phyloP scores from a whole-genome alignment of 208 protist species.

The Trypanosoma caninum region DNA sequence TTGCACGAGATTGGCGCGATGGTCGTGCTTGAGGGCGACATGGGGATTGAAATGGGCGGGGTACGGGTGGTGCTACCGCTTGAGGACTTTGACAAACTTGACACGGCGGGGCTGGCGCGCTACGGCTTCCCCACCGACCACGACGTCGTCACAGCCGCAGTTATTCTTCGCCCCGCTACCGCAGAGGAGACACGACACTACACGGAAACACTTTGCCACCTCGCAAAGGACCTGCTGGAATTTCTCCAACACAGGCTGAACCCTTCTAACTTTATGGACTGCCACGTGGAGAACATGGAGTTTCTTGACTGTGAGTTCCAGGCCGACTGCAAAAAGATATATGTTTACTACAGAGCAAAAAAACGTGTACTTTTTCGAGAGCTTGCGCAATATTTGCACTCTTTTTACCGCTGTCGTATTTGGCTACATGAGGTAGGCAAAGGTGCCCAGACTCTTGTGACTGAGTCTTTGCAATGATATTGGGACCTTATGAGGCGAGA shows the following conservation, averaged over 20 bases:
- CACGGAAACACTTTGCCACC: slow-evolving; percentile 4
- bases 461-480: slow-evolving; percentile 13
- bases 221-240: slow-evolving; percentile 20
- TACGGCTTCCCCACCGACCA: slow-evolving; percentile 25
- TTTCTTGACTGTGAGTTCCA: slow-evolving; percentile 79
- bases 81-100: slow-evolving; percentile 33
- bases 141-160: slow-evolving; percentile 16
- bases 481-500: background rate
- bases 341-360: slow-evolving; percentile 59
- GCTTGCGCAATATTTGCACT: slow-evolving; percentile 66
- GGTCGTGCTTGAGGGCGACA: slow-evolving; percentile 76
- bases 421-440: slow-evolving; percentile 60
- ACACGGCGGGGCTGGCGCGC: slow-evolving; percentile 9
- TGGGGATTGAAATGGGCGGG: slow-evolving; percentile 65
- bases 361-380: slow-evolving; percentile 56
- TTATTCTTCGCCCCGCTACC: slow-evolving; percentile 26
- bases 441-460: background rate
- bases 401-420: slow-evolving; percentile 74
- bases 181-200: slow-evolving; percentile 14
- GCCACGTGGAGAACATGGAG: slow-evolving; percentile 55
- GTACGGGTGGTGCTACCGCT: slow-evolving; percentile 28
- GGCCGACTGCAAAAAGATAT: slow-evolving; percentile 73
- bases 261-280: slow-evolving; percentile 34
- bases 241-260: slow-evolving; percentile 18
- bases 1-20: slow-evolving; percentile 31